Evolutionary conservation across 2,329 filamentous ascomycete species (phyloP).

Genomic region (Monosporascus sp.): DNA sequence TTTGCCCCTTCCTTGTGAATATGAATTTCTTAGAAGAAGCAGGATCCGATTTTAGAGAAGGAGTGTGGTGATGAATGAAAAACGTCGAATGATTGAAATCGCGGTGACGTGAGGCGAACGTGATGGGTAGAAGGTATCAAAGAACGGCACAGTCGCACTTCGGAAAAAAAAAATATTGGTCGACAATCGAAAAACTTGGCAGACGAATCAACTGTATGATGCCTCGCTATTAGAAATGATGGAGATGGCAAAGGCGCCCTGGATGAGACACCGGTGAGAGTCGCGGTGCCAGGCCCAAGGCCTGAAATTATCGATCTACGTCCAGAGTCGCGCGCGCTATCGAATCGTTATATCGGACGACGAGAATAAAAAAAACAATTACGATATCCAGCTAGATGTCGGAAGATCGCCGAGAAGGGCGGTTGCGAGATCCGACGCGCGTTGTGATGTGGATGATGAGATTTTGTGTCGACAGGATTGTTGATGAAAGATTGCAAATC

Average conservation of each 20-base stretch:
- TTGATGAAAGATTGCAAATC: background rate
- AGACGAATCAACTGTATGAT: constrained; percentile 2
- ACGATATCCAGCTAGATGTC: constrained; percentile 30
- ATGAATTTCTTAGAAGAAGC: background rate
- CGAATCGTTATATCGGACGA: constrained; percentile 8
- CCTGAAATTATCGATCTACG: constrained; percentile 30
- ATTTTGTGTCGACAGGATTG: constrained; percentile 32
- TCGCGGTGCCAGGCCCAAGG: constrained; percentile 31
- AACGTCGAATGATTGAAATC: too few relatives aligned
- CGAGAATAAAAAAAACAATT: constrained; percentile 31
- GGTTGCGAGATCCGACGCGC: constrained; percentile 48
- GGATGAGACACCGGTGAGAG: background rate
- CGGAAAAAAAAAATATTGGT: constrained; percentile 17
- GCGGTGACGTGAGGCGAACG: too few relatives aligned
- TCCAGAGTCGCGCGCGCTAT: constrained; percentile 14
- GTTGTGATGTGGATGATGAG: constrained; percentile 45
- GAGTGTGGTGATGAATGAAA: background rate
- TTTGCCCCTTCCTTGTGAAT: background rate
- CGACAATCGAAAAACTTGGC: constrained; percentile 10
- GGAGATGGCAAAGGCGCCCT: constrained; percentile 20
- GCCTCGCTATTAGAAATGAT: too few relatives aligned
- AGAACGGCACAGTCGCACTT: constrained; percentile 1
- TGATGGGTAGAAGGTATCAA: too few relatives aligned
- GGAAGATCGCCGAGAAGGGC: constrained; percentile 25
- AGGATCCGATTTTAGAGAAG: background rate